A percentile compares a stretch with the other conserved stretches of the same genome.
Evolutionary conservation across 345 rosid genomes (phyloP).

Genomic region (Bruguiera parviflora): DNA sequence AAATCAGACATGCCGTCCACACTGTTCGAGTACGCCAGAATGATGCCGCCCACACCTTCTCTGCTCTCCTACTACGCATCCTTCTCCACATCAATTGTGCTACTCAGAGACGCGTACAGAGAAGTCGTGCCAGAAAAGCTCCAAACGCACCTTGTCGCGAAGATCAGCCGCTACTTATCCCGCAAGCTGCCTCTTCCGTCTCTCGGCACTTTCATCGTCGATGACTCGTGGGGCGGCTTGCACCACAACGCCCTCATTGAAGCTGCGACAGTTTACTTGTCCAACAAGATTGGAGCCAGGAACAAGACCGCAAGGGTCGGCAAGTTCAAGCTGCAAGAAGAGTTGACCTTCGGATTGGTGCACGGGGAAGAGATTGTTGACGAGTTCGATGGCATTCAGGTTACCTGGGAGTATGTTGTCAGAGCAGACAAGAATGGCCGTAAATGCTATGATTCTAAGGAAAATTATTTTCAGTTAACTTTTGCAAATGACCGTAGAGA

Average conservation of each 20-base stretch:
- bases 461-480: background rate
- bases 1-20: too few species aligned
- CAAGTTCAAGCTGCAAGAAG: background rate
- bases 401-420: background rate
- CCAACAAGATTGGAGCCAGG: background rate
- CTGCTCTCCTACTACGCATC: background rate
- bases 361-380: background rate
- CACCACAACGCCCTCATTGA: background rate
- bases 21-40: background rate
- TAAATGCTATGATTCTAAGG: background rate
- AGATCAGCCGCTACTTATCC: background rate
- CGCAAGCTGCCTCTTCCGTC: background rate
- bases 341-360: background rate
- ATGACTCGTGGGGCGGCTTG: background rate
- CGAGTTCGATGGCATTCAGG: background rate
- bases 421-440: background rate
- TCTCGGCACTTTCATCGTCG: background rate
- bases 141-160: background rate
- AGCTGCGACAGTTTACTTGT: background rate
- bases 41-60: background rate
- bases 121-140: background rate
- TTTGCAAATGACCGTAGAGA: background rate
- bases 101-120: background rate
- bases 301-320: background rate
- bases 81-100: background rate